phyloP scores from a whole-genome alignment of 306 rosid species.

The Adenanthera pavonina region DNA sequence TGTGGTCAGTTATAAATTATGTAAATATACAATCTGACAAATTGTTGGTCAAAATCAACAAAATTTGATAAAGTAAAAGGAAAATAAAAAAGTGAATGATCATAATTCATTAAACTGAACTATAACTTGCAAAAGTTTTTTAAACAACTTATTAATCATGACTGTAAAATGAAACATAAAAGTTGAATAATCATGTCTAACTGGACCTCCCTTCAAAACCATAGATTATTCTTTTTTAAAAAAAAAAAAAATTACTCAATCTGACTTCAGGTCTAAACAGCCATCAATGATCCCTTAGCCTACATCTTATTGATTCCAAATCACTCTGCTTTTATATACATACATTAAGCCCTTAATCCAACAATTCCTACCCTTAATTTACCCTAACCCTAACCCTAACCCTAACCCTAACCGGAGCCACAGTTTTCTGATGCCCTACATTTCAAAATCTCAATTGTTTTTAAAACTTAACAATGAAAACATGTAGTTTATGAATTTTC shows the following conservation, averaged over 20 bases:
- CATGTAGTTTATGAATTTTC: background rate
- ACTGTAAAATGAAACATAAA: slow-evolving; percentile 25
- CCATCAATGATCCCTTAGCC: background rate
- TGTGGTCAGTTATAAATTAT: slow-evolving; percentile 26
- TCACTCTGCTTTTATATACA: background rate
- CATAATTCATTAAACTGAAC: slow-evolving; percentile 14
- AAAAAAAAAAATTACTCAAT: background rate
- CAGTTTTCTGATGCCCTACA: background rate
- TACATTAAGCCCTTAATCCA: background rate
- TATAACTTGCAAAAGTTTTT: slow-evolving; percentile 23
- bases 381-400: background rate
- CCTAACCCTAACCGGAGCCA: background rate
- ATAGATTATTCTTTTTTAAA: background rate
- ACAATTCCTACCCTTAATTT: background rate
- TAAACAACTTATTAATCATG: slow-evolving; percentile 25
- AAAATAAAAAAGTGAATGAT: background rate
- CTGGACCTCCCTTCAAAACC: slow-evolving; percentile 14
- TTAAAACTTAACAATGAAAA: slow-evolving; percentile 16
- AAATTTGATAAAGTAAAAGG: slow-evolving; percentile 31
- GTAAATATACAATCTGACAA: slow-evolving; percentile 33
- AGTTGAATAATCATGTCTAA: slow-evolving; percentile 24
- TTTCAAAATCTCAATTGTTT: slow-evolving; percentile 29
- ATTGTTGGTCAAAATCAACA: slow-evolving; percentile 2
- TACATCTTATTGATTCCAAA: background rate
- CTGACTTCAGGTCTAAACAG: background rate